Base-by-base conservation (phyloP, 805 yeast genomes). In the Saccharomycopsis fibuligera region DNA sequence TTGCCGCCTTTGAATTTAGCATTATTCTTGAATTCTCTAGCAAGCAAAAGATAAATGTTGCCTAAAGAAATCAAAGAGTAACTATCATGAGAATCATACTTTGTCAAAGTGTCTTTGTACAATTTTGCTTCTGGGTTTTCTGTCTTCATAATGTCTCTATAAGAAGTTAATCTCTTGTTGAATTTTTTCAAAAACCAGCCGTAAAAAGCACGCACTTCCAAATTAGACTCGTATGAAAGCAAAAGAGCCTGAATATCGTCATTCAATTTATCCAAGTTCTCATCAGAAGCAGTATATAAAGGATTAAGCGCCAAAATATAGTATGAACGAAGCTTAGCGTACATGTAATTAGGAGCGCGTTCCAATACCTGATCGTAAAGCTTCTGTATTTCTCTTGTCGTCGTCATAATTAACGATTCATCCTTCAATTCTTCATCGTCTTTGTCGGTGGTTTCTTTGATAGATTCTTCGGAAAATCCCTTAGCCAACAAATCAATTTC, bases 31-130 rank as follows among this genome's bases (percentile, higher is more conserved):
- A 74, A 66, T 49, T 88, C 96, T 57, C 91, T 75, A 0, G 96
- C 97, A 67, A 87, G 79, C 1, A 78, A 64, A 57, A 87, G 76
- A 62, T 91, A 93, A 44, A 91, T 74, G 61, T 91, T 93, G 8
- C 95, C 99, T 60, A 93, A 70, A 1, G 96, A 89, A 17, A 89
- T 78, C 54, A 93, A 73, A 0, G 99, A 93, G 65, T 90, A 91
- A 35, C 81, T 67, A 66, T 93, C 99, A 64, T 89, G 97, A 1
- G 89, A 83, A 61, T 89, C 88, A 60, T 76, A 79, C 51, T 83
- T 80, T 30, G 82, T 83, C 56, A 93, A 73, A 0, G 99, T 88
- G 41, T 83, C 86, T 63, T 87, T 87, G 61, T 87, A 90, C 60
- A 86, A 95, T 12, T 75, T 69, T 54, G 86, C 81, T 63, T 88